Base-by-base conservation (phyloP, 805 yeast genomes). In the Pachysolen tannophilus region DNA sequence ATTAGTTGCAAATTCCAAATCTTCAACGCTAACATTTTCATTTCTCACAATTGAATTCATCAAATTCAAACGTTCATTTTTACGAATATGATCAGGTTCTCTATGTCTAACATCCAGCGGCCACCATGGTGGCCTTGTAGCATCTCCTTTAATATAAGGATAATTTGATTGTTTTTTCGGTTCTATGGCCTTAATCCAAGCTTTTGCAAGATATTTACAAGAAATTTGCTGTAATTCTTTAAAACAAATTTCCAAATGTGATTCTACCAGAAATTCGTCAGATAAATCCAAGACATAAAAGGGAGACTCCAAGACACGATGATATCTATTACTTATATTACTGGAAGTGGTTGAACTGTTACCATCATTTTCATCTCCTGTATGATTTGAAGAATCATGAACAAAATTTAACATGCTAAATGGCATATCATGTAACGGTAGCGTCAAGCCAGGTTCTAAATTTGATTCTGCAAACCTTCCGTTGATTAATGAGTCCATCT, bases 81-180 rank as follows among this genome's bases (percentile, higher is more conserved):
- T 81, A 39, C 61, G 65, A 38, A 82, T 56, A 55, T 82, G 90
- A 49, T 81, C 90, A 0, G 90, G 90, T 47, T 82, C 88, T 29
- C 61, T 63, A 53, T 82, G 90, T 25, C 72, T 58, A 1, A 78
- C 70, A 9, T 43, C 38, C 0, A 28, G 25, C 0, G 88, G 88
- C 92, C 92, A 82, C 88, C 88, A 81, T 5, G 49, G 46, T 1
- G 90, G 92, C 42, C 61, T 70, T 9, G 69, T 45, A 1, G 18
- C 32, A 10, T 69, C 67, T 2, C 74, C 75, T 8, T 50, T 47
- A 35, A 72, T 78, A 50, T 82, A 82, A 3, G 90, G 90, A 44
- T 58, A 68, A 17, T 58, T 55, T 1, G 78, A 63, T 53, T 80
- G 85, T 42, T 82, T 82, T 35, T 56, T 63, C 2, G 90, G 88